These are phyloP conservation scores for Saksenaea oblongispora DNA, from an alignment of 371 early-diverging fungal genomes.

Conservation along the genomic window DNA sequence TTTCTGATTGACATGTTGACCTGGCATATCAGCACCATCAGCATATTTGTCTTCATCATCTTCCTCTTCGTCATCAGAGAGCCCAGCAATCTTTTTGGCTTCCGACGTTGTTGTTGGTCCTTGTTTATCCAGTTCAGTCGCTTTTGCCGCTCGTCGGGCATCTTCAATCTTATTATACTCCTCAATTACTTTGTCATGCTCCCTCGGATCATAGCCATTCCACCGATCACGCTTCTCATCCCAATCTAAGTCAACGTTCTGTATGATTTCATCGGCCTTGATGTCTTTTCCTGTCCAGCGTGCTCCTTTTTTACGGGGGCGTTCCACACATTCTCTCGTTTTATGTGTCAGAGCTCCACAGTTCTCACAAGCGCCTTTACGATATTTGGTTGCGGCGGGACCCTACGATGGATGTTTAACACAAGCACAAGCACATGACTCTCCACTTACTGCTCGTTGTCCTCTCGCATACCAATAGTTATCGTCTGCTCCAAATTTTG, in stretches of 20 bases:
- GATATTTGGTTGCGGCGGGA: conserved; percentile 86
- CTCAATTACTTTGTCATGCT: conserved; percentile 76
- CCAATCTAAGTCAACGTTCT: conserved; percentile 79
- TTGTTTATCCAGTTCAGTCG: conserved; percentile 74
- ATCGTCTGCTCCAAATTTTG: conserved; percentile 46
- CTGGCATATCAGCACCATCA: conserved; percentile 86
- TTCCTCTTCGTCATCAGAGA: conserved; percentile 71
- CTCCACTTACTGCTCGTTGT: conserved; percentile 58
- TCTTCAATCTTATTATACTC: conserved; percentile 94
- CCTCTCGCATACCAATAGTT: conserved; percentile 87
- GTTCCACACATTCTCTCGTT: conserved; percentile 91
- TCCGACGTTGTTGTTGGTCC: conserved; percentile 57
- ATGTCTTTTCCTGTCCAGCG: conserved; percentile 87
- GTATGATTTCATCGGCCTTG: conserved; percentile 84
- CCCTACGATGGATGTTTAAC: conserved; percentile 42
- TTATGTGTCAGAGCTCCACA: conserved; percentile 96
- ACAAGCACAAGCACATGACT: neutral
- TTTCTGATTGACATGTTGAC: conserved; percentile 90
- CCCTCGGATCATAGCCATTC: conserved; percentile 94
- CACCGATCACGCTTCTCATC: conserved; percentile 97
- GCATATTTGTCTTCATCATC: conserved; percentile 93
- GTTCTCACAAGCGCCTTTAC: conserved; percentile 96
- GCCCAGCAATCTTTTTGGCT: conserved; percentile 54
- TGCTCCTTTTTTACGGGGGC: conserved; percentile 90
- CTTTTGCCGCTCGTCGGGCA: conserved; percentile 80